phyloP scores from a whole-genome alignment of 805 yeast genomes.

The Cyberlindnera japonica region DNA sequence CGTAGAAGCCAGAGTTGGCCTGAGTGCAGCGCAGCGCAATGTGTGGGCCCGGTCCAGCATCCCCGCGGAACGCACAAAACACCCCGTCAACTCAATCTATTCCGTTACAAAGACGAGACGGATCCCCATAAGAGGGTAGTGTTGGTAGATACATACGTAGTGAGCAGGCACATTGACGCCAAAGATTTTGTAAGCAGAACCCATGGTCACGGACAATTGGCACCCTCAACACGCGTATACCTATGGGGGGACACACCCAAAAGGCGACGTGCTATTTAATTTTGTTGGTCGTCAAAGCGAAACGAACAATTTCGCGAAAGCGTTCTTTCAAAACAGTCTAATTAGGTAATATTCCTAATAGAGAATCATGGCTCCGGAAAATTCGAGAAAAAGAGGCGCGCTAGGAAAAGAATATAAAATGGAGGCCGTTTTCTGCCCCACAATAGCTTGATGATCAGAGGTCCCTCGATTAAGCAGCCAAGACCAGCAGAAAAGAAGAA shows the following conservation, averaged over 20 bases:
- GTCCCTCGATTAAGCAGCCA: not conserved
- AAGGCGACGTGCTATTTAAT: not conserved
- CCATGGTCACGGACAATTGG: slow-evolving; percentile 19
- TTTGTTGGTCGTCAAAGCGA: too few relatives aligned
- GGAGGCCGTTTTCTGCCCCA: not conserved
- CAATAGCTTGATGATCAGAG: not conserved
- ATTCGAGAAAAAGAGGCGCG: slow-evolving; percentile 12
- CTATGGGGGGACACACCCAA: slow-evolving; percentile 4
- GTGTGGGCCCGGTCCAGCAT: not conserved
- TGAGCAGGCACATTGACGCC: slow-evolving; percentile 30
- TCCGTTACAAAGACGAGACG: too few relatives aligned
- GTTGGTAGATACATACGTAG: slow-evolving; percentile 23
- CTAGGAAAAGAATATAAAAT: too few relatives aligned
- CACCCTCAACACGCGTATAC: not conserved
- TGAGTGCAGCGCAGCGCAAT: not conserved
- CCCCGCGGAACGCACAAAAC: not conserved
- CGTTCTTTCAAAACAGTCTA: not conserved
- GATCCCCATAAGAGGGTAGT: too few relatives aligned
- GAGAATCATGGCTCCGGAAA: slow-evolving; percentile 3
- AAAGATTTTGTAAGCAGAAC: slow-evolving; percentile 27
- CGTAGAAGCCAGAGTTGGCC: not conserved
- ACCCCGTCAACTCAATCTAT: too few relatives aligned
- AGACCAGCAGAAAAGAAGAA: too few relatives aligned
- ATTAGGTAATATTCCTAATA: not conserved
- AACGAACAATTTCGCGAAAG: slow-evolving; percentile 3